Evolutionary conservation across 2,329 filamentous ascomycete genomes (phyloP).

Genomic region (Ceratocystis variospora): DNA sequence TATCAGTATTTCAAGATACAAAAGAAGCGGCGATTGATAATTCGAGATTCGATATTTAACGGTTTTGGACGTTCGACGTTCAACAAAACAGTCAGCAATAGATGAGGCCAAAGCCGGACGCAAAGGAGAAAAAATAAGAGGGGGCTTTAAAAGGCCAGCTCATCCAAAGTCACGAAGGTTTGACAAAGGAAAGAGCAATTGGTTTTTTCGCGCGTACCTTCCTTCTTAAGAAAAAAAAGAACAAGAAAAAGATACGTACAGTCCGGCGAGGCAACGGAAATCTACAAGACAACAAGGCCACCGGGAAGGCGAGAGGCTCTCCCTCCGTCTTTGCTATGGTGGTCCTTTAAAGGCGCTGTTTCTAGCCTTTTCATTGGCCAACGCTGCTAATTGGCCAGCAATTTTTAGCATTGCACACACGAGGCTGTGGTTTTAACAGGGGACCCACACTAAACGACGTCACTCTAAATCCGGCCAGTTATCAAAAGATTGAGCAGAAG

Average conservation of each 20-base stretch:
- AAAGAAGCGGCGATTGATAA: no score
- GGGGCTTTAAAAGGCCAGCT: neutral
- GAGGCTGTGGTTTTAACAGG: neutral
- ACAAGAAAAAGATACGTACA: neutral
- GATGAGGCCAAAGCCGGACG: neutral
- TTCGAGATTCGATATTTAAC: neutral
- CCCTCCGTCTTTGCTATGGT: neutral
- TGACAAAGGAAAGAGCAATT: conserved; percentile 2
- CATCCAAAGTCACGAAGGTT: neutral
- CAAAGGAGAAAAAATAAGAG: neutral
- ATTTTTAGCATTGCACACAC: neutral
- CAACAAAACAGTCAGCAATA: neutral
- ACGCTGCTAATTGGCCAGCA: neutral
- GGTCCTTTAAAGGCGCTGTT: neutral
- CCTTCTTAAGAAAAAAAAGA: neutral
- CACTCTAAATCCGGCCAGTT: neutral
- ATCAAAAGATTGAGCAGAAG: neutral
- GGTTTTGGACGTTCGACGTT: neutral
- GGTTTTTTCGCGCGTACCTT: neutral
- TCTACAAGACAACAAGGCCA: neutral
- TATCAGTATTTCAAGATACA: no score
- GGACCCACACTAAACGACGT: neutral
- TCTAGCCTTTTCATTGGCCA: neutral
- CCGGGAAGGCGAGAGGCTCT: neutral
- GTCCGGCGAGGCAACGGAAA: neutral